Evolutionary conservation across 495 filamentous ascomycete genomes (phyloP), one percentile per base, ranked within the genome.

Genomic region (Hypoxylon intermedium): DNA sequence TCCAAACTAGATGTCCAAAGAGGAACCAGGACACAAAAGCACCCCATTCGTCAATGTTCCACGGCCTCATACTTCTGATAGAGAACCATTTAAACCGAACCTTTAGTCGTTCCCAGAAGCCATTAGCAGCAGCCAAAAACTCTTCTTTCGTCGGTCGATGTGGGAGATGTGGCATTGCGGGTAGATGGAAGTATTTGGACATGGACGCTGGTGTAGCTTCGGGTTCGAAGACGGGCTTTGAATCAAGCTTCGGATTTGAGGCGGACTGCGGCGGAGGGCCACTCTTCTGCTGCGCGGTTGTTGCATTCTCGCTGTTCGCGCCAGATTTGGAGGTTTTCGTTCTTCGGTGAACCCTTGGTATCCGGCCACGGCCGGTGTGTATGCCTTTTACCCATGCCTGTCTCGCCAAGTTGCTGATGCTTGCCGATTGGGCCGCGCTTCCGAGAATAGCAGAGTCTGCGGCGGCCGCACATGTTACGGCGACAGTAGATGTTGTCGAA

Each of bases 21-120:
- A 98, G 75, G 49, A 97, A 85, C 93, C 94, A 98, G 1, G 93
- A 97, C 38, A 97, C 87, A 62, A 98, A 91, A 3, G 93, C 95
- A 37, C 90, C 86, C 72, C 97, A 95, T 69, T 98, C 94, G 72
- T 98, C 94, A 16, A 87, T 82, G 74, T 93, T 98, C 81, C 93
- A 98, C 1, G 94, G 94, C n/a, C 94, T 85, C 69, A 89, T 89
- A 72, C 92, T 95, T 64, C 93, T 81, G 66, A 98, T 98, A 13
- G 94, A 93, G 59, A 95, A 87, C 94, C 95, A 98, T 69, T 98
- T 98, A 75, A 97, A 97, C 15, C 91, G 86, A 26, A 98, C 89
- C 65, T 89, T 91, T 9, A 97, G 68, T n/a, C 94, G 83, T 12
- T 93, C 89, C 85, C 92, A 91, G 71, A 97, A 97, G 1, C 93